Evolutionary conservation across 768 basidiomycete genomes (phyloP).

Genomic region (Amanita rubescens): DNA sequence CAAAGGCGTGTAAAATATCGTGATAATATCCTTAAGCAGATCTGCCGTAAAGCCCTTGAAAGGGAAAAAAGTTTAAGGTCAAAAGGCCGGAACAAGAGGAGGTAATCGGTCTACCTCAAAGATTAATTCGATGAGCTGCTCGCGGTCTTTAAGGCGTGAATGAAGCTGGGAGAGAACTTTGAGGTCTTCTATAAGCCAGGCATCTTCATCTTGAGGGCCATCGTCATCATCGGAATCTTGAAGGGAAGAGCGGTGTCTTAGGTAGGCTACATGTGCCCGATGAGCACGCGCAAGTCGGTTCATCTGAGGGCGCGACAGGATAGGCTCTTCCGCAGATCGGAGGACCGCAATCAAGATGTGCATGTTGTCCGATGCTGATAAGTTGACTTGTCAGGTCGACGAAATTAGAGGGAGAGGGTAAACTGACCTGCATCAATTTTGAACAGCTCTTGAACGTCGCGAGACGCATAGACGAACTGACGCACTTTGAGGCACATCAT

Average conservation of each 20-base stretch:
- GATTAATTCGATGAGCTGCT: conserved; percentile 86
- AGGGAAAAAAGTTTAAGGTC: background rate
- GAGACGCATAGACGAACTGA: conserved; percentile 78
- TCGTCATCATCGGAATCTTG: conserved; percentile 90
- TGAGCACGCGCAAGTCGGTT: conserved; percentile 73
- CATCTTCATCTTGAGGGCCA: conserved; percentile 90
- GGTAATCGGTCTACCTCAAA: conserved; percentile 64
- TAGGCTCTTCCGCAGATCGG: conserved; percentile 68
- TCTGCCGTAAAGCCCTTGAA: conserved; percentile 88
- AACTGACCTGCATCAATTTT: conserved; percentile 73
- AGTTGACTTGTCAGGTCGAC: background rate
- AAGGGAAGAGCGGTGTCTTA: conserved; percentile 47
- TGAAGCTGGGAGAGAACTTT: conserved; percentile 74
- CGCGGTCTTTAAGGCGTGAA: conserved; percentile 75
- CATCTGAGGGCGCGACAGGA: conserved; percentile 70
- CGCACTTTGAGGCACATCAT: conserved; percentile 84
- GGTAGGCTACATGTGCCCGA: conserved; percentile 72
- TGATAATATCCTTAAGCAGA: conserved; percentile 94
- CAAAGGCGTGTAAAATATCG: conserved; percentile 94
- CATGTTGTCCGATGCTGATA: conserved; percentile 55
- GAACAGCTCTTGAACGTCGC: conserved; percentile 80
- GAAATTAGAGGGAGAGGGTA: background rate
- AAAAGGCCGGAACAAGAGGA: background rate
- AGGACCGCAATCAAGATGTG: conserved; percentile 77
- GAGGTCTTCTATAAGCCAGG: conserved; percentile 93